Percentiles rank a stretch among this genome's conserved stretches.
Conservation (phyloP, 176 grass and related monocot species). For the Rhynchospora breviuscula region DNA sequence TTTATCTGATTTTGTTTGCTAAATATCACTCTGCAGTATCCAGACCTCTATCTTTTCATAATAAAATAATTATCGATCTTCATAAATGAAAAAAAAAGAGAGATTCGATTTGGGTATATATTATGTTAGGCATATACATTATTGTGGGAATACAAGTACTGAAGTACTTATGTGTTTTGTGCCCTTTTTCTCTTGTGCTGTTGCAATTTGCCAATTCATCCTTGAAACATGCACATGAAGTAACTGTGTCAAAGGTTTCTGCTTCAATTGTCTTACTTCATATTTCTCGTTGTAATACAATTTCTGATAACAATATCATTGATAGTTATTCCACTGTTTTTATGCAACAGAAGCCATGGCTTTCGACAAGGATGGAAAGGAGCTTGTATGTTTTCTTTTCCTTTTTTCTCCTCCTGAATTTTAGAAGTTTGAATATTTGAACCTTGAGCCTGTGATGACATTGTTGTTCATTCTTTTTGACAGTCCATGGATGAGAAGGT, state of each 20-base stretch:
- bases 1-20: not conserved
- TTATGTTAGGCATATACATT: not conserved
- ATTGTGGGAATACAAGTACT: not conserved
- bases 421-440: constrained; percentile 14
- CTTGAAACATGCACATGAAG: not conserved
- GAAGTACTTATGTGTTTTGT: not conserved
- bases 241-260: not conserved
- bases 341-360: constrained; percentile 65
- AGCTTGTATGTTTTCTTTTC: constrained; percentile 37
- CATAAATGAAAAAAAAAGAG: not conserved
- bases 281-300: not conserved
- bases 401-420: constrained; percentile 7
- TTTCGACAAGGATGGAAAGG: constrained; percentile 36
- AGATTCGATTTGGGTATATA: not conserved
- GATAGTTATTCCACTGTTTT: constrained; percentile 18
- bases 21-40: not conserved
- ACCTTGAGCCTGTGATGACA: not conserved
- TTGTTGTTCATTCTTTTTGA: constrained; percentile 28
- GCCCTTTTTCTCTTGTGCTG: not conserved
- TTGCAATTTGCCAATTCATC: not conserved
- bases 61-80: not conserved
- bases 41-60: not conserved
- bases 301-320: constrained; percentile 19
- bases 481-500: constrained; percentile 81
- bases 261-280: not conserved